Evolutionary conservation across 148 eudicot species (phyloP).

Genomic region (Silene conica): DNA sequence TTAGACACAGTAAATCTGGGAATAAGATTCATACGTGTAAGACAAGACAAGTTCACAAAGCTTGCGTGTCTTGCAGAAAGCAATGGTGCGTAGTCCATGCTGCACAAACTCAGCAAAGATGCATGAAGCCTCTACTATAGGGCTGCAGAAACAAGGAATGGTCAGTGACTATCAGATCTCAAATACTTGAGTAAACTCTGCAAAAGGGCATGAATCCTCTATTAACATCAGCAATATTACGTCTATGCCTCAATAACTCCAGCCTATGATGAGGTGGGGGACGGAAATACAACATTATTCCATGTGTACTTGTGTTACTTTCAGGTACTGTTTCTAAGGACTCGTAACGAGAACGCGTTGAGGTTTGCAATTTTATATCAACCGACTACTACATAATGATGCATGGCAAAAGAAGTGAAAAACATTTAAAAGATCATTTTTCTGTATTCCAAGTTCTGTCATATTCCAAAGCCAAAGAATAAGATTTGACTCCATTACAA

Average conservation of each 20-base stretch:
- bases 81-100: constrained; percentile 93
- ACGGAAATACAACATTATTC: neutral
- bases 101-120: constrained; percentile 91
- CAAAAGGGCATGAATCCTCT: neutral
- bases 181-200: neutral
- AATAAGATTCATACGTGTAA: constrained; percentile 52
- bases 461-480: neutral
- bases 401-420: neutral
- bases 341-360: neutral
- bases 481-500: neutral
- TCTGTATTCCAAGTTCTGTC: neutral
- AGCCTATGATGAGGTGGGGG: neutral
- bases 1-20: neutral
- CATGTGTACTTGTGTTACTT: neutral
- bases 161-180: neutral
- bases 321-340: neutral
- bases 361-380: neutral
- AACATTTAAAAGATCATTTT: too few species aligned
- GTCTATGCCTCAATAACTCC: neutral
- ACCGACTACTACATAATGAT: neutral
- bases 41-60: constrained; percentile 92
- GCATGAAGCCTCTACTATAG: constrained; percentile 66
- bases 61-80: constrained; percentile 95
- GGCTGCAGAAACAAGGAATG: constrained; percentile 51
- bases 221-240: neutral